phyloP scores from a whole-genome alignment of 2,329 filamentous ascomycete genomes.

The Phyllosticta paracitricarpa region DNA sequence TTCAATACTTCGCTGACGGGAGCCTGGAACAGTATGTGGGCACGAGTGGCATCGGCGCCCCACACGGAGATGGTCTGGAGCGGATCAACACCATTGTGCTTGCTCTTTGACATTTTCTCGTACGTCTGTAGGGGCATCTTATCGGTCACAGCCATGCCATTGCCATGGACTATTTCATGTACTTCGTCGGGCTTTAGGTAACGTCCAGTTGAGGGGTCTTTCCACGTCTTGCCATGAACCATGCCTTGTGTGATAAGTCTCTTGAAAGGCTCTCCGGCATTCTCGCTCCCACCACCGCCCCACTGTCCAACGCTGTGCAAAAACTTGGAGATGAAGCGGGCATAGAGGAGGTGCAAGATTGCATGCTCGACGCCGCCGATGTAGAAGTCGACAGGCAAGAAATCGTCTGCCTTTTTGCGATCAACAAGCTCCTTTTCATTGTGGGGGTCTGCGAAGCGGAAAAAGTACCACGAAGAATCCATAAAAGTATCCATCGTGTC shows the following conservation, averaged over 20 bases:
- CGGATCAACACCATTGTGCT: slow-evolving; percentile 84
- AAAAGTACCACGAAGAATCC: slow-evolving; percentile 89
- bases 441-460: slow-evolving; percentile 64
- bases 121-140: slow-evolving; percentile 53
- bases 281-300: slow-evolving; percentile 25
- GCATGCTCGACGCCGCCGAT: slow-evolving; percentile 85
- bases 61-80: slow-evolving; percentile 60
- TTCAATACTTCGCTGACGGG: slow-evolving; percentile 75
- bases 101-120: slow-evolving; percentile 95
- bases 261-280: slow-evolving; percentile 63
- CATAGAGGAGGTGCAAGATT: slow-evolving; percentile 80
- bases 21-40: slow-evolving; percentile 82
- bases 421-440: slow-evolving; percentile 55
- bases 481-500: slow-evolving; percentile 97
- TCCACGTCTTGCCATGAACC: slow-evolving; percentile 81
- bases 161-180: slow-evolving; percentile 45
- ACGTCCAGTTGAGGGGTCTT: slow-evolving; percentile 61
- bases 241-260: slow-evolving; percentile 82
- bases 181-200: slow-evolving; percentile 72
- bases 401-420: slow-evolving; percentile 42
- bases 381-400: slow-evolving; percentile 76
- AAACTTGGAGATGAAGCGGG: slow-evolving; percentile 85
- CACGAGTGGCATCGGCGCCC: slow-evolving; percentile 73
- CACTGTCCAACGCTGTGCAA: slow-evolving; percentile 48
- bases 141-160: slow-evolving; percentile 51